Evolutionary conservation across 2,329 filamentous ascomycete genomes (phyloP).

Genomic region (Anthostomella pinea): DNA sequence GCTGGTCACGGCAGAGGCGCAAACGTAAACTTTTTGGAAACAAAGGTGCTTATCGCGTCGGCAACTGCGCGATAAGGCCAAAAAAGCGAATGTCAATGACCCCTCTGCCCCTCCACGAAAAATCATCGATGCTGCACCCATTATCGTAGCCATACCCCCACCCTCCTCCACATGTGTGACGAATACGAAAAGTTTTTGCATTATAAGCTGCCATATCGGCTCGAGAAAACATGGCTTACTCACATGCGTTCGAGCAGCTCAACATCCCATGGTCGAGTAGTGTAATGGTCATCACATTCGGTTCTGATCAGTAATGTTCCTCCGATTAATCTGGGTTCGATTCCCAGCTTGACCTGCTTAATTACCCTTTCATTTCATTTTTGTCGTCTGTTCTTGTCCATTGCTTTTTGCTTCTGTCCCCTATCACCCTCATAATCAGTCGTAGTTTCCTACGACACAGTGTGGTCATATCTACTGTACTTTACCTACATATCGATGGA

Average conservation of each 20-base stretch:
- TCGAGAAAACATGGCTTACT: no score
- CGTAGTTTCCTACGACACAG: no score
- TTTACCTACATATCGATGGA: no score
- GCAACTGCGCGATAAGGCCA: neutral
- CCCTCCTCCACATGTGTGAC: neutral
- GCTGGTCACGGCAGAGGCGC: neutral
- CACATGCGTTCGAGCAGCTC: no score
- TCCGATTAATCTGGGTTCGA: slow-evolving; percentile 25
- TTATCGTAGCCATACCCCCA: neutral
- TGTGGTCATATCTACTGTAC: no score
- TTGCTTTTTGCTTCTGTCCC: neutral
- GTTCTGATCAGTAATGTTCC: no score
- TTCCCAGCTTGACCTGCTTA: slow-evolving; percentile 20
- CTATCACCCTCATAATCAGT: neutral
- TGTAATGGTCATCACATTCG: slow-evolving; percentile 23
- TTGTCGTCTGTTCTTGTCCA: neutral
- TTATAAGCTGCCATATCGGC: no score
- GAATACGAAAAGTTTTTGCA: no score
- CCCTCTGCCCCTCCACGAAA: neutral
- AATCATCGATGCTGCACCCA: no score
- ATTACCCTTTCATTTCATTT: neutral
- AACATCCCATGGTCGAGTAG: slow-evolving; percentile 18
- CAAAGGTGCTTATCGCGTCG: neutral
- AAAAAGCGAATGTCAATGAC: neutral
- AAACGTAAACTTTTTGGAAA: neutral